Evolutionary conservation across 129 eudicot genomes (phyloP), one percentile per base, ranked within the genome.

Genomic region (Pseudognaphalium luteoalbum): DNA sequence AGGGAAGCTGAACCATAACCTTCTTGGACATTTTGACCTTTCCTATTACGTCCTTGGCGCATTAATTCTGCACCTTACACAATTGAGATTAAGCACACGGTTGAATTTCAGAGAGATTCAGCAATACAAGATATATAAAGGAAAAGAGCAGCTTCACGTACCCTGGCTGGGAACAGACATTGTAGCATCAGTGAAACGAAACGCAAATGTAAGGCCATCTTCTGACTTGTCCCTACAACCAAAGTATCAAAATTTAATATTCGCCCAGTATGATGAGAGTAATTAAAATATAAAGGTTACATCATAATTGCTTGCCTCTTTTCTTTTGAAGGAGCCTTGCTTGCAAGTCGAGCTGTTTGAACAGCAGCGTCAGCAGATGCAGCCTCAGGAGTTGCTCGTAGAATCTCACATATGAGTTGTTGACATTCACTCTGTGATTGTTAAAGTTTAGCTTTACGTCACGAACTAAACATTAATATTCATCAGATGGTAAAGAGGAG

Each of bases 381-480:
- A 75, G 99, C 99, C 78, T 94, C 99, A 83, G 99, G 99, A 83
- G 99, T 94, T 62, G 99, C 99, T 78, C 99, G 89, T 71, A 94
- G 77, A 82, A 94, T 87, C 86, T 94, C 99, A 80, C 99, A 94
- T 79, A 94, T 91, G 39, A 94, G 92, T 85, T 94, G 99, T 80
- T 94, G 99, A 78, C 99, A 94, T 82, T 94, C 99, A 81, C 99
- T 94, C 99, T 94, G 79, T 64, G 37, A 71, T 57, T 59, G 66
- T 74, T 67, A 70, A 34, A 35, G 2, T 22, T 77, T 37, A 63
- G 71, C 37, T 54, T 62, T 68, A 63, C 70, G 64, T 75, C 57
- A 69, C 73, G 34, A 71, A 76, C 57, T 68, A 28, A 51, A 59
- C 65, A n/a, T 16, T 51, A 20, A 67, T 73, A 66, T 66, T 47